phyloP scores from a whole-genome alignment of 805 yeast genomes.

The Priceomyces castillae region DNA sequence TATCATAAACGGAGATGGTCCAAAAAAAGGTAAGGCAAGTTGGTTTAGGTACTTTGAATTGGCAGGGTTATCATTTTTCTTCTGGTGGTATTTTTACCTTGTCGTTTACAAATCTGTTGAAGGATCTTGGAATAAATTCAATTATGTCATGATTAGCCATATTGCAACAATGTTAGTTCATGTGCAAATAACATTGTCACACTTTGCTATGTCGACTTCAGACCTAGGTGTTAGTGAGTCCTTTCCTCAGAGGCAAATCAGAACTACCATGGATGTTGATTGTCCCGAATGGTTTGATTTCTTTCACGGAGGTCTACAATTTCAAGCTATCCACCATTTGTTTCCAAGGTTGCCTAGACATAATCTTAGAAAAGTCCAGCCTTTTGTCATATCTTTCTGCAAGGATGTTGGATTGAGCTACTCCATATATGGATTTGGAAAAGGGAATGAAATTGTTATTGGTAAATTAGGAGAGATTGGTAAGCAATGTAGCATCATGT shows the following conservation, averaged over 20 bases:
- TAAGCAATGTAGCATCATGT: conserved; percentile 71
- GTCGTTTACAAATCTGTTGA: conserved; percentile 52
- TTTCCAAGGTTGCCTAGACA: conserved; percentile 90
- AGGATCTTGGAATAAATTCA: conserved; percentile 51
- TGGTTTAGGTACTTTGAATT: conserved; percentile 82
- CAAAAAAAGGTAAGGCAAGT: conserved; percentile 76
- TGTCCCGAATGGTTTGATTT: conserved; percentile 92
- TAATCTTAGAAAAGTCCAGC: conserved; percentile 74
- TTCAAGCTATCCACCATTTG: conserved; percentile 86
- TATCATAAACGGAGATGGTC: conserved; percentile 72
- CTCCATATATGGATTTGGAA: conserved; percentile 78
- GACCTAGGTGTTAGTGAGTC: conserved; percentile 80
- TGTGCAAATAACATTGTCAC: conserved; percentile 86
- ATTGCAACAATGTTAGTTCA: conserved; percentile 87
- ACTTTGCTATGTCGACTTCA: conserved; percentile 91
- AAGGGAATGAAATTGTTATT: conserved; percentile 73
- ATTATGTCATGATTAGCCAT: conserved; percentile 70
- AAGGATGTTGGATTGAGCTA: conserved; percentile 72
- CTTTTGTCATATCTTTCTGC: conserved; percentile 70
- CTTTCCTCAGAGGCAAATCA: conserved; percentile 72
- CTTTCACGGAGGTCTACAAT: conserved; percentile 89
- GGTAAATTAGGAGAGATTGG: conserved; percentile 70
- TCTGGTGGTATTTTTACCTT: conserved; percentile 78
- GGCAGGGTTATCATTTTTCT: conserved; percentile 64
- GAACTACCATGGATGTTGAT: conserved; percentile 94